phyloP scores from a whole-genome alignment of 495 filamentous ascomycete species.

The Poronia punctata region DNA sequence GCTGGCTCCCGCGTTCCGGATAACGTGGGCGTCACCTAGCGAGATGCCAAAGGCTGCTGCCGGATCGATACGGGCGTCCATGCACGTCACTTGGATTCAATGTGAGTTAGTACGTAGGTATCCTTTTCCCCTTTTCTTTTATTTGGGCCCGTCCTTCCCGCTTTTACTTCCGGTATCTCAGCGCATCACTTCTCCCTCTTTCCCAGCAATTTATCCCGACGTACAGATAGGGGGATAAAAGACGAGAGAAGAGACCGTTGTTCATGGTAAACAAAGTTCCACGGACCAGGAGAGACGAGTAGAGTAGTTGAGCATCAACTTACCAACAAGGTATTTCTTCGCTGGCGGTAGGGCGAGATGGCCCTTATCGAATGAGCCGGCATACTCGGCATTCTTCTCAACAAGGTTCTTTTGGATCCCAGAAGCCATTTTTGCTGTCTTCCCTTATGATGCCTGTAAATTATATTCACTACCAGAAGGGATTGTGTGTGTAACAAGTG shows the following conservation, averaged over 20 bases:
- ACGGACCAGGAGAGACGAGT: not conserved
- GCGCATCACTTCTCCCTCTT: too few relatives aligned
- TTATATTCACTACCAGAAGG: too few relatives aligned
- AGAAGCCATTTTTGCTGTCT: constrained; percentile 16
- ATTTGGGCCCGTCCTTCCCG: constrained; percentile 7
- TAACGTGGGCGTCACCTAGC: constrained; percentile 73
- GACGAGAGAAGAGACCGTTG: not conserved
- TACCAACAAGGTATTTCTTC: constrained; percentile 57
- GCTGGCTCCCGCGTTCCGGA: constrained; percentile 69
- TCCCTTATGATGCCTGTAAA: too few relatives aligned
- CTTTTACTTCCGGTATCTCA: too few relatives aligned
- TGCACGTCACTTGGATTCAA: constrained; percentile 57
- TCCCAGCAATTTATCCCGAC: too few relatives aligned
- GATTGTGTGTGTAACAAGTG: too few relatives aligned
- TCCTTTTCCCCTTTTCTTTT: too few relatives aligned
- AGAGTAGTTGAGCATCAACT: constrained; percentile 9
- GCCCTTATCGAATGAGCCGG: constrained; percentile 54
- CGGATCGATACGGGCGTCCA: constrained; percentile 78
- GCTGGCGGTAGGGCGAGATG: constrained; percentile 64
- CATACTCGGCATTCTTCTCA: constrained; percentile 54
- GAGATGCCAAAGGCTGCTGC: constrained; percentile 64
- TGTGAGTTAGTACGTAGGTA: too few relatives aligned
- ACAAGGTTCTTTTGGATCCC: constrained; percentile 49
- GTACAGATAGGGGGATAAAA: too few relatives aligned
- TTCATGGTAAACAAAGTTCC: too few relatives aligned